Base-by-base conservation (phyloP, 208 protist genomes). In the Trypanosoma cruzi region DNA sequence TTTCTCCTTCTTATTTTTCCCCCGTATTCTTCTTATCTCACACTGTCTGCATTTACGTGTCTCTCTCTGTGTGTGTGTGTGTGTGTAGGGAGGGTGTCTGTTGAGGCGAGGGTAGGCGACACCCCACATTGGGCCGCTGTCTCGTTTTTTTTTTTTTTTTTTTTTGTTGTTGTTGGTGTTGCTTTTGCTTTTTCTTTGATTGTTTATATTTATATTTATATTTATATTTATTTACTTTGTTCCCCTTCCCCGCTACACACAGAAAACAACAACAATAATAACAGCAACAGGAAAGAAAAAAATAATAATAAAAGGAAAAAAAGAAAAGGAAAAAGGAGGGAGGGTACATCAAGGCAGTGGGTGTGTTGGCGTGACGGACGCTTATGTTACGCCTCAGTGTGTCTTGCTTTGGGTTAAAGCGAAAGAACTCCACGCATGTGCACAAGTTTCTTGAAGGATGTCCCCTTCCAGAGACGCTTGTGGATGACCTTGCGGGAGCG, bases 401-500 rank as follows among this genome's bases (percentile, higher is more conserved):
- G 16, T 31, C n/a, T n/a, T 64, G 63, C 44, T 48, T 79, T 34
- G 78, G 72, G 32, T 72, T 79, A 0, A 69, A 68, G 20, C 76
- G 80, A 4, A 74, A 49, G 26, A 49, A 34, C 10, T 52, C 64
- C 0, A 71, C 71, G 4, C 77, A 88, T 58, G 86, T 95, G 42
- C 71, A 82, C 20, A 92, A 90, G 68, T 95, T 88, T 55, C 76
- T 92, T 13, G 86, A 95, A 58, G 89, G 86, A 10, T 81, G 91
- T 24, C 86, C 89, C 0, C 66, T 69, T 0, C 81, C 84, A 6
- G 63, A 55, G 4, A 85, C 63, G 46, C 80, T 95, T 28, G 59
- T 95, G 34, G 86, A 95, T 68, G 82, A 91, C 71, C 73, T 95
- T 54, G 86, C 86, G 34, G 89, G 89, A 8, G 89, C 89, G 48